Base-by-base conservation (phyloP, 306 rosid species). In the Corylus avellana region DNA sequence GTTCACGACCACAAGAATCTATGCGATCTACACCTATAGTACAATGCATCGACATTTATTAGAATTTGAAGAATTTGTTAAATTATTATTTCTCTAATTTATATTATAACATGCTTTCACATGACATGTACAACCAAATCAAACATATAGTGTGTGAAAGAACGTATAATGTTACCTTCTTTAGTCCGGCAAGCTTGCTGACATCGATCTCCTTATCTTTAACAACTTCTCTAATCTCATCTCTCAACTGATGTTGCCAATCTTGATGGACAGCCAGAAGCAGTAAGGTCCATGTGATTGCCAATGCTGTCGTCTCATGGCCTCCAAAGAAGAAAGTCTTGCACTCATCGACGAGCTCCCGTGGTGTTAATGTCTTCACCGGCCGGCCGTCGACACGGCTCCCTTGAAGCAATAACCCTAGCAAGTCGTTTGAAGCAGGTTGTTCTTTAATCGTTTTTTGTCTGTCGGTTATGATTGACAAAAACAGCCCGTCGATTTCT, bases 251-350 rank as follows among this genome's bases (percentile, higher is more conserved):
- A 4, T 8, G 74, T 76, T 94, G 98, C 98, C 98, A 94, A 9
- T 94, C 90, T 54, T 80, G 59, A 80, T 94, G 91, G 8, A 51
- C 73, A 9, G 95, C 95, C 1, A 94, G 85, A 79, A 92, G 95
- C 47, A 94, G 50, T 90, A 94, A 57, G 27, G 95, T 90, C 98
- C 98, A 94, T 1, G 96, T 86, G 78, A 94, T 84, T 1, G 97
- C 96, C 85, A 94, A 84, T 16, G 98, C 97, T 0, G 97, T 92
- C 25, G 98, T 94, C 79, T 94, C 98, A 80, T 92, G 96, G 0
- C 98, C 97, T 0, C 92, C 98, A 75, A 94, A 92, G 92, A 92
- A 94, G 39, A 94, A 92, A 0, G 98, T 92, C 74, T 94, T 94
- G 80, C 97, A 92, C 81, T 94, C 97, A 64, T 94, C 98, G 8